These are phyloP conservation scores for Ophiostoma novo-ulmi DNA, from an alignment of 2,329 filamentous ascomycete species.

Conservation along the genomic window DNA sequence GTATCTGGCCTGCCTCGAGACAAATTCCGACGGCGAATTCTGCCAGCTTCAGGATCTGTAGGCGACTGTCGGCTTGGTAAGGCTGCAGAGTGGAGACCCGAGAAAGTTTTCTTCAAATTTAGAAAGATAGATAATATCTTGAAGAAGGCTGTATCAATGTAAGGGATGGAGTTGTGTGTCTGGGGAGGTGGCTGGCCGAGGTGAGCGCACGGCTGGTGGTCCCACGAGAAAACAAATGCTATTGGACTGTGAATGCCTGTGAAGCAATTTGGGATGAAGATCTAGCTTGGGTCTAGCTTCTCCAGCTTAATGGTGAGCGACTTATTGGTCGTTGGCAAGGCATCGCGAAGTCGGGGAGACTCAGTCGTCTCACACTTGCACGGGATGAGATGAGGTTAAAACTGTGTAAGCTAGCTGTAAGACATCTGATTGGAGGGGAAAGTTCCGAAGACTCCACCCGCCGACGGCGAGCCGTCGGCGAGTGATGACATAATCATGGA, in stretches of 20 bases:
- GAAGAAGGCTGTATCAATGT: not conserved
- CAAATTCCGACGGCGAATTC: not conserved
- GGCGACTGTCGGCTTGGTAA: slow-evolving; percentile 2
- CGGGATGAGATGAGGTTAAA: not conserved
- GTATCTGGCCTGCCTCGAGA: not conserved
- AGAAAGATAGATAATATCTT: not conserved
- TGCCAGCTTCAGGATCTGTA: not conserved
- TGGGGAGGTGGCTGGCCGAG: not conserved
- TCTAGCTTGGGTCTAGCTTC: not conserved
- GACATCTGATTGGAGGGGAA: not conserved
- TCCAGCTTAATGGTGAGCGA: not conserved
- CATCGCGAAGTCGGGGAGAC: not conserved
- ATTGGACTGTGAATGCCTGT: not conserved
- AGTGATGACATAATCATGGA: not conserved
- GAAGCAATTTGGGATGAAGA: not conserved
- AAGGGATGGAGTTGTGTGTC: not conserved
- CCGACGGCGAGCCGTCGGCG: not conserved
- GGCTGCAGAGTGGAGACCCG: not conserved
- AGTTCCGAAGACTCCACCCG: not conserved
- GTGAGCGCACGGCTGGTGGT: not conserved
- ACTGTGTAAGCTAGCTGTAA: not conserved
- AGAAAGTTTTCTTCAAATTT: not conserved
- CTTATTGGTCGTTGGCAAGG: not conserved
- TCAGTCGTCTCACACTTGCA: not conserved
- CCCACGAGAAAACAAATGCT: not conserved